Evolutionary conservation across 2,329 filamentous ascomycete species (phyloP).

Genomic region (Thielaviopsis ethacetica): DNA sequence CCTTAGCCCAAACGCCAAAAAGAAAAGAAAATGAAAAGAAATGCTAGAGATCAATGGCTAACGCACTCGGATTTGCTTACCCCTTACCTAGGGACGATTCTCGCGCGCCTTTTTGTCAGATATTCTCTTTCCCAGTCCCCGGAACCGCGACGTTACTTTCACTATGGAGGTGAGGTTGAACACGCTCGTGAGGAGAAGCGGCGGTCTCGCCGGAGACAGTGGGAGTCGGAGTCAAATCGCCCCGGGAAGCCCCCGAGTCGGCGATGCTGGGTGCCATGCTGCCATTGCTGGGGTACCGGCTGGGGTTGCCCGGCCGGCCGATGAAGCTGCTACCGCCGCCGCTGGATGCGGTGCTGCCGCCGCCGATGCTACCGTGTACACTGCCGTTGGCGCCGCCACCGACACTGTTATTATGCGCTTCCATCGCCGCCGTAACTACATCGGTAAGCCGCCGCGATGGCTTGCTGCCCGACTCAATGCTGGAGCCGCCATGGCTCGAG

Average conservation of each 20-base stretch:
- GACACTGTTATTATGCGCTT: background rate
- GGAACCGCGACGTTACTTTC: constrained; percentile 5
- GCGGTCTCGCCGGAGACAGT: constrained; percentile 5
- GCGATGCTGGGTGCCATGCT: background rate
- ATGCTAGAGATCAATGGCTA: background rate
- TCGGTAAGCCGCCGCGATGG: background rate
- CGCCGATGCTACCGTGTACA: background rate
- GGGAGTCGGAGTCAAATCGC: constrained; percentile 1
- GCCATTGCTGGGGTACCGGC: constrained; percentile 12
- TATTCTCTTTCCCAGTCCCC: constrained; percentile 1
- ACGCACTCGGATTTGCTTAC: background rate
- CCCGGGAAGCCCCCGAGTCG: background rate
- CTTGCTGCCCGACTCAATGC: background rate
- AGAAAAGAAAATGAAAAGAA: background rate
- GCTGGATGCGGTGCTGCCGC: background rate
- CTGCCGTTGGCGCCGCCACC: background rate
- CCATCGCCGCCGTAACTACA: background rate
- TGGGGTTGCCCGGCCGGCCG: constrained; percentile 6
- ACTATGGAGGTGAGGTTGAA: constrained; percentile 10
- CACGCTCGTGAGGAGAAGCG: constrained; percentile 7
- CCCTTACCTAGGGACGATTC: background rate
- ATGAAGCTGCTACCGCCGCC: background rate
- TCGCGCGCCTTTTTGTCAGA: background rate
- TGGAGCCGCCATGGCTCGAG: background rate
- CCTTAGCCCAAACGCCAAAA: background rate